These are phyloP conservation scores for Schwanniomyces polymorphus DNA, from an alignment of 805 yeast genomes.

Conservation along the genomic window DNA sequence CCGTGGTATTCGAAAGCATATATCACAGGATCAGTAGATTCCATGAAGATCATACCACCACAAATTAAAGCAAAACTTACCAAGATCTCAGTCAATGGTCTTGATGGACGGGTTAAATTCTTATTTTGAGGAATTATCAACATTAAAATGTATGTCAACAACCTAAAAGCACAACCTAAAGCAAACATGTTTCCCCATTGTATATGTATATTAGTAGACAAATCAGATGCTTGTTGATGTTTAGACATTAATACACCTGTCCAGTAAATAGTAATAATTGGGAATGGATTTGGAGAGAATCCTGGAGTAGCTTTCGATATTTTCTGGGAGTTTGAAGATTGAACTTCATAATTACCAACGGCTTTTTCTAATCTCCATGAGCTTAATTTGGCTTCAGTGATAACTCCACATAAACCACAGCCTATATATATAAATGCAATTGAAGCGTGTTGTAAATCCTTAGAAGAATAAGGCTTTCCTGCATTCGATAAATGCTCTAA, in stretches of 20 bases:
- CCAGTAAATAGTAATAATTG: conserved; percentile 91
- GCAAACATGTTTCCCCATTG: conserved; percentile 92
- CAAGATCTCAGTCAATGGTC: conserved; percentile 86
- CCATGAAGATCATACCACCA: conserved; percentile 93
- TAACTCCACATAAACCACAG: conserved; percentile 86
- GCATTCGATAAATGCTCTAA: conserved; percentile 72
- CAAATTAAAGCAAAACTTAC: conserved; percentile 75
- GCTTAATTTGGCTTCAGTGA: conserved; percentile 67
- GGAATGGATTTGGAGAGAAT: conserved; percentile 91
- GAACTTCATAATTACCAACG: conserved; percentile 12
- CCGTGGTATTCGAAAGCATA: conserved; percentile 69
- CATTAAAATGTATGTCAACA: conserved; percentile 59
- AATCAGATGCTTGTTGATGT: conserved; percentile 80
- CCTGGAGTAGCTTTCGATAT: conserved; percentile 57
- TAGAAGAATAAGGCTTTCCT: conserved; percentile 82
- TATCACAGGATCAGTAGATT: conserved; percentile 83
- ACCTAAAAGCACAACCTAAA: conserved; percentile 78
- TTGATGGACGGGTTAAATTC: conserved; percentile 30
- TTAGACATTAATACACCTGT: conserved; percentile 95
- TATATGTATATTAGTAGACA: conserved; percentile 77
- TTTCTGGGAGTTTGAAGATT: conserved; percentile 3
- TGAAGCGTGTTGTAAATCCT: conserved; percentile 39
- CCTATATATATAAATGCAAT: conserved; percentile 64
- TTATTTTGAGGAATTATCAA: conserved; percentile 33
- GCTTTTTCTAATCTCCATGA: conserved; percentile 53